Percentiles rank a stretch among this genome's conserved stretches.
Conservation (phyloP, 1,284 basidiomycete genomes). For the Naganishia sp. region DNA sequence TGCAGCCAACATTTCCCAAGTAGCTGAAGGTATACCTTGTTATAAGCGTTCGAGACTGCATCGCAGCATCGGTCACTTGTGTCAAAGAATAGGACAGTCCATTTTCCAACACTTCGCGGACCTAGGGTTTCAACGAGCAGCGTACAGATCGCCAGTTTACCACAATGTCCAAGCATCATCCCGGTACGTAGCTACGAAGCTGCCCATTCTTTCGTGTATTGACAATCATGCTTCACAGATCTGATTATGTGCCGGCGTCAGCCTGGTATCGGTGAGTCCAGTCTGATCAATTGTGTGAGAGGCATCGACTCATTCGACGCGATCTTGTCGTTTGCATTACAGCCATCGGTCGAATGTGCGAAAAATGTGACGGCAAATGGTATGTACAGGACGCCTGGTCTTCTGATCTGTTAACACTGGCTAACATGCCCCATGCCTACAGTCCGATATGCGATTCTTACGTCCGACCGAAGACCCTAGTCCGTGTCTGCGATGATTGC, state of each 20-base stretch:
- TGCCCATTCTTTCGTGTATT: conserved; percentile 1
- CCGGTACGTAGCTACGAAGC: conserved; percentile 60
- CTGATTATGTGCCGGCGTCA: conserved; percentile 95
- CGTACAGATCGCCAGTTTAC: not conserved
- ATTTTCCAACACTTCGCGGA: too few species aligned
- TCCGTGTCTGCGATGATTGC: conserved; percentile 98
- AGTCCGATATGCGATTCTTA: conserved; percentile 99
- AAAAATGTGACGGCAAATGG: conserved; percentile 99
- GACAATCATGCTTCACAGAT: conserved; percentile 59
- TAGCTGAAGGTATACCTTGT: too few species aligned
- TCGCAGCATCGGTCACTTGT: too few species aligned
- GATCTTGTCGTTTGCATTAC: not conserved
- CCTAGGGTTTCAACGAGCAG: too few species aligned
- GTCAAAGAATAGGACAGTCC: too few species aligned
- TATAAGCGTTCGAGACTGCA: too few species aligned
- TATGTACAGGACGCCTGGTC: conserved; percentile 53
- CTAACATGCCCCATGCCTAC: not conserved
- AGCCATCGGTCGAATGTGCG: conserved; percentile 96
- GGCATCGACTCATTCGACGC: not conserved
- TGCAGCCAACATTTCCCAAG: too few species aligned
- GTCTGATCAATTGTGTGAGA: not conserved
- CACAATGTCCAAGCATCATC: conserved; percentile 78
- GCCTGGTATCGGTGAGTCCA: conserved; percentile 80
- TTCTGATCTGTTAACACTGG: too few species aligned
- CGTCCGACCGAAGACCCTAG: conserved; percentile 94